Evolutionary conservation across 2,329 filamentous ascomycete species (phyloP).

Genomic region (Fusarium zealandicum): DNA sequence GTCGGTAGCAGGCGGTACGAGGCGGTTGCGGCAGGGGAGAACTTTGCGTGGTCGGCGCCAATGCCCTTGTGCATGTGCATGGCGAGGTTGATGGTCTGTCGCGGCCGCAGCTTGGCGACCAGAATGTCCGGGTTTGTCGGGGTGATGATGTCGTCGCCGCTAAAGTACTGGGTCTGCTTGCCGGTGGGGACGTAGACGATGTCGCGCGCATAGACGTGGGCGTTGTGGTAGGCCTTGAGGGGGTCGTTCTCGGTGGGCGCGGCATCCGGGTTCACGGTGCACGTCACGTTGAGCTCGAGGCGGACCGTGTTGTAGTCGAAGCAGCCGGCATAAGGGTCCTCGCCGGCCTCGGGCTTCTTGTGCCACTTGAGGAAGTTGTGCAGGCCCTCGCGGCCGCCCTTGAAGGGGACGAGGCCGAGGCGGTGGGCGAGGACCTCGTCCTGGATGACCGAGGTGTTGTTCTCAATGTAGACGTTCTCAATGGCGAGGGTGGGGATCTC

Average conservation of each 20-base stretch:
- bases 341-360: slow-evolving; percentile 70
- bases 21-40: slow-evolving; percentile 93
- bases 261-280: slow-evolving; percentile 79
- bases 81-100: slow-evolving; percentile 83
- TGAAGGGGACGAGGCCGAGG: slow-evolving; percentile 88
- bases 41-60: slow-evolving; percentile 94
- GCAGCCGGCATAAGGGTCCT: slow-evolving; percentile 65
- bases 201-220: slow-evolving; percentile 81
- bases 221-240: slow-evolving; percentile 82
- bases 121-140: slow-evolving; percentile 92
- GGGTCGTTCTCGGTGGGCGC: slow-evolving; percentile 79
- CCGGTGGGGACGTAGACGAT: slow-evolving; percentile 80
- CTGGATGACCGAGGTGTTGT: slow-evolving; percentile 98
- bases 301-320: slow-evolving; percentile 89
- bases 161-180: slow-evolving; percentile 73
- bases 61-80: slow-evolving; percentile 96
- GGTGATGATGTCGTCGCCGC: slow-evolving; percentile 70
- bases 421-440: slow-evolving; percentile 94
- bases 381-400: slow-evolving; percentile 78
- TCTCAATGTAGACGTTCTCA: slow-evolving; percentile 89
- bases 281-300: slow-evolving; percentile 78
- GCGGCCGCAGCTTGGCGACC: slow-evolving; percentile 90
- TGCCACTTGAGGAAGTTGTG: slow-evolving; percentile 82
- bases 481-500: slow-evolving; percentile 95
- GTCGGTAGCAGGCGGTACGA: slow-evolving; percentile 89